Base-by-base conservation (phyloP, 441 rosid genomes). In the Adansonia gregorii region DNA sequence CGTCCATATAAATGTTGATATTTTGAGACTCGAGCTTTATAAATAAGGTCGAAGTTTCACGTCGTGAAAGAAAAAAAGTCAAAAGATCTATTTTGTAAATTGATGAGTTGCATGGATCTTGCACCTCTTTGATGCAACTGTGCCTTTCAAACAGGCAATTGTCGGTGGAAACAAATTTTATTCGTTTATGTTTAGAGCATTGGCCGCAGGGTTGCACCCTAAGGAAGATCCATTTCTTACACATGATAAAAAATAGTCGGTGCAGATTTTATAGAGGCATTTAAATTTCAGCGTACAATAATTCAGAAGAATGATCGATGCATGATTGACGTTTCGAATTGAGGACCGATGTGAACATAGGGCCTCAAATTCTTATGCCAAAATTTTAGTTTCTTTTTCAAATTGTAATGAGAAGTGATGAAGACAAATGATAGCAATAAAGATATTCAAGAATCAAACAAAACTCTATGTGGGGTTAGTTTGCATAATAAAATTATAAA, bases 401-500 rank as follows among this genome's bases (percentile, higher is more conserved):
- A 27, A 27, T 27, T 27, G 35, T 27, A 27, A 27, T 27, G 35
- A 27, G 35, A 27, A 27, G 11, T 14, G 17, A 63, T 14, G 46
- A 31, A 63, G 67, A 63, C 67, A 63, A 63, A 63, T 63, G 67
- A 63, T 6, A 61, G 45, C 45, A 1, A 63, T 5, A 63, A 31
- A 31, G 67, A 31, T 31, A 46, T 63, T 63, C 45, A 31, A 63
- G 67, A 63, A 63, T 31, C 46, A 31, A 11, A 14, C 20, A 63
- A 63, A 31, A 31, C 6, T 12, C 45, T 1, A 12, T 31, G 15
- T 63, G 45, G 67, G 67, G 67, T 27, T 27, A 27, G 35, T 27
- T 27, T 27, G 35, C 35, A 27, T 27, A 27, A 27, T 27, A 27
- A 27, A 27, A 27, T 27, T 27, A 27, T 27, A 27, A 27, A 27